Evolutionary conservation across 805 yeast species (phyloP).

Genomic region (Yamadazyma paraphyllophila): DNA sequence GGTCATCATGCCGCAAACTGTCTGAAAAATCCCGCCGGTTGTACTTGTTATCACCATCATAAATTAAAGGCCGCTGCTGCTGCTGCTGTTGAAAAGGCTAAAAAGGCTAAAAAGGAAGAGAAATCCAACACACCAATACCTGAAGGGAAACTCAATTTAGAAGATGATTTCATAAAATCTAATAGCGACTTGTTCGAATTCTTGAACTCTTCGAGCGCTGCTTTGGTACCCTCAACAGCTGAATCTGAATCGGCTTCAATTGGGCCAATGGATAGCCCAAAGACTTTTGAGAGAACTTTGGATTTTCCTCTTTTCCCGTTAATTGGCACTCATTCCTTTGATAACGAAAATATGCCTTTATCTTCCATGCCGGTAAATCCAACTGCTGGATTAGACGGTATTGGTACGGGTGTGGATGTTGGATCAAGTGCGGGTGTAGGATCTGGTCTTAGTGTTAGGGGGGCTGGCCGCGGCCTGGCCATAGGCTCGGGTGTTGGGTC

Average conservation of each 20-base stretch:
- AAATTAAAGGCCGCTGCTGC: slow-evolving; percentile 9
- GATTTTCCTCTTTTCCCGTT: slow-evolving; percentile 42
- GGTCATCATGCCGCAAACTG: slow-evolving; percentile 38
- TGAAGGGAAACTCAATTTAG: slow-evolving; percentile 3
- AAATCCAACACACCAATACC: not conserved
- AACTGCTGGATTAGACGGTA: not conserved
- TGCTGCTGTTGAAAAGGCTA: slow-evolving; percentile 3
- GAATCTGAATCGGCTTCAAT: not conserved
- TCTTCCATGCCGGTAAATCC: slow-evolving; percentile 25
- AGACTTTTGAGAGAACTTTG: slow-evolving; percentile 3
- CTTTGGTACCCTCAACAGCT: not conserved
- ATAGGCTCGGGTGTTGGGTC: not conserved
- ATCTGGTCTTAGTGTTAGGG: too few relatives aligned
- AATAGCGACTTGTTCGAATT: slow-evolving; percentile 10
- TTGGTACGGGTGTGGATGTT: too few relatives aligned
- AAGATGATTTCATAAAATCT: slow-evolving; percentile 6
- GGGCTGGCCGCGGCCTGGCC: too few relatives aligned
- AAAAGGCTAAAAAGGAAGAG: slow-evolving; percentile 1
- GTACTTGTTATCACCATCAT: slow-evolving; percentile 36
- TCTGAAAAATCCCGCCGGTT: slow-evolving; percentile 34
- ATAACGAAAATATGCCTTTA: slow-evolving; percentile 34
- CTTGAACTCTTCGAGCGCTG: slow-evolving; percentile 2
- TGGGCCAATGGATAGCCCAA: not conserved
- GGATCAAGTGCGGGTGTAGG: too few relatives aligned
- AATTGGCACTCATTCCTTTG: slow-evolving; percentile 38